These are phyloP conservation scores for Gnetum montanum DNA, from an alignment of 75 land plant genomes.

Conservation along the genomic window DNA sequence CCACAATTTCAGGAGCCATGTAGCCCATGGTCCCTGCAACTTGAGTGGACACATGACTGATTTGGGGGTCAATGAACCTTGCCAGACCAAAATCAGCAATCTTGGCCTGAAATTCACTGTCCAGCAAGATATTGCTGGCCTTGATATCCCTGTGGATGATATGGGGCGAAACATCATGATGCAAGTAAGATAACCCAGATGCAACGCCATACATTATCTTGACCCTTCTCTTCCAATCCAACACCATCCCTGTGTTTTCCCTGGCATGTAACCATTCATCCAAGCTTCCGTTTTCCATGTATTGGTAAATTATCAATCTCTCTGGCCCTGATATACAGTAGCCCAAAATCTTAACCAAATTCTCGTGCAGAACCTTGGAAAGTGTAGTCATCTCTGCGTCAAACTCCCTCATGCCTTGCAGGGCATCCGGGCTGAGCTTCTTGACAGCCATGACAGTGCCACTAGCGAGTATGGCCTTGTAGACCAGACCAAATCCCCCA, in stretches of 20 bases:
- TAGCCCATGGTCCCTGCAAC: slow-evolving; percentile 84
- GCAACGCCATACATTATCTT: slow-evolving; percentile 57
- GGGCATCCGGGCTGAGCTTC: slow-evolving; percentile 51
- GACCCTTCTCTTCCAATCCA: slow-evolving; percentile 50
- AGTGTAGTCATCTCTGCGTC: slow-evolving; percentile 86
- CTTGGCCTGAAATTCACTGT: slow-evolving; percentile 41
- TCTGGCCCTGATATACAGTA: slow-evolving; percentile 42
- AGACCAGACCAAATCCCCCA: slow-evolving; percentile 71
- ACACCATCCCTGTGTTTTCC: slow-evolving; percentile 8
- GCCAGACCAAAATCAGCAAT: slow-evolving; percentile 86
- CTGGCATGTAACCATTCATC: slow-evolving; percentile 53
- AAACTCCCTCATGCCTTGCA: slow-evolving; percentile 63
- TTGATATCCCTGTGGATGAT: slow-evolving; percentile 84
- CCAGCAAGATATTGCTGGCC: slow-evolving; percentile 71
- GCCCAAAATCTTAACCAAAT: slow-evolving; percentile 64
- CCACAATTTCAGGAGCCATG: slow-evolving; percentile 76
- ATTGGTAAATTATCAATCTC: slow-evolving; percentile 74
- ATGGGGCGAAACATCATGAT: slow-evolving; percentile 22
- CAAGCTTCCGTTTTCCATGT: slow-evolving; percentile 58
- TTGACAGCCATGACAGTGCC: slow-evolving; percentile 68
- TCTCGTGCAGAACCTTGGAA: slow-evolving; percentile 55
- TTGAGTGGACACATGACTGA: slow-evolving; percentile 64
- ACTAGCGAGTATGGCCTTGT: slow-evolving; percentile 40
- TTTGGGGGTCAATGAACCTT: slow-evolving; percentile 26
- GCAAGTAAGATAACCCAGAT: slow-evolving; percentile 47